phyloP scores from a whole-genome alignment of 768 basidiomycete species.

The Lentinula raphanica region DNA sequence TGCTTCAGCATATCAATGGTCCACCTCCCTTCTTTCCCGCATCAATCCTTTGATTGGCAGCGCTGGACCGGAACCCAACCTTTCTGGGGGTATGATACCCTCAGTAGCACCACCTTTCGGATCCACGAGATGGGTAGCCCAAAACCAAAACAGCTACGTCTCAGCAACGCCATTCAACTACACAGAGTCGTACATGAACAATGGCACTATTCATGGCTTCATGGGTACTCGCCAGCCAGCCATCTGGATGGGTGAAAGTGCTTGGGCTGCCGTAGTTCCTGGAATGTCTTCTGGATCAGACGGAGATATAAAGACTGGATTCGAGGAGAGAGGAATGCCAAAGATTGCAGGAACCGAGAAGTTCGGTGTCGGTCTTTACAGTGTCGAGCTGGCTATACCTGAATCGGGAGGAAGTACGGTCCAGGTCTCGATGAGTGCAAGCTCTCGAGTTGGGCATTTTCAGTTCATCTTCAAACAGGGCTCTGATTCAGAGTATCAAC shows the following conservation, averaged over 20 bases:
- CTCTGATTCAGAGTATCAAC: constrained; percentile 23
- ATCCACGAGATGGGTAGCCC: constrained; percentile 84
- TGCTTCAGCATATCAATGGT: neutral
- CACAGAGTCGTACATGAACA: constrained; percentile 28
- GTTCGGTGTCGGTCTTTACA: constrained; percentile 50
- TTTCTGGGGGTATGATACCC: constrained; percentile 67
- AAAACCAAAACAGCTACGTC: constrained; percentile 72
- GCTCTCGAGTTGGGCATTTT: constrained; percentile 71
- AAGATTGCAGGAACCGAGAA: constrained; percentile 52
- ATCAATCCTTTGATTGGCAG: constrained; percentile 4
- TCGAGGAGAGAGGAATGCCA: constrained; percentile 53
- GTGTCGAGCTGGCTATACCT: constrained; percentile 40
- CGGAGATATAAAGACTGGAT: constrained; percentile 40
- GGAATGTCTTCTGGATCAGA: constrained; percentile 35
- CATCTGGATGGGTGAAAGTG: constrained; percentile 87
- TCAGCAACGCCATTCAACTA: constrained; percentile 69
- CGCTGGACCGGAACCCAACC: constrained; percentile 6
- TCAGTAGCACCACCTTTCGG: constrained; percentile 70
- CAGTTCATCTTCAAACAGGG: constrained; percentile 54
- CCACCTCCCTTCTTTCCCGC: neutral
- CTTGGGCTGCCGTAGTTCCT: constrained; percentile 54
- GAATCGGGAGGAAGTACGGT: constrained; percentile 48
- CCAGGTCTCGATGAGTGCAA: constrained; percentile 54
- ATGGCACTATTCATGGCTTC: constrained; percentile 59
- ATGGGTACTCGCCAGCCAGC: constrained; percentile 80